Conservation (phyloP, 192 early-diverging fungal genomes). For the Cetraspora pellucida region DNA sequence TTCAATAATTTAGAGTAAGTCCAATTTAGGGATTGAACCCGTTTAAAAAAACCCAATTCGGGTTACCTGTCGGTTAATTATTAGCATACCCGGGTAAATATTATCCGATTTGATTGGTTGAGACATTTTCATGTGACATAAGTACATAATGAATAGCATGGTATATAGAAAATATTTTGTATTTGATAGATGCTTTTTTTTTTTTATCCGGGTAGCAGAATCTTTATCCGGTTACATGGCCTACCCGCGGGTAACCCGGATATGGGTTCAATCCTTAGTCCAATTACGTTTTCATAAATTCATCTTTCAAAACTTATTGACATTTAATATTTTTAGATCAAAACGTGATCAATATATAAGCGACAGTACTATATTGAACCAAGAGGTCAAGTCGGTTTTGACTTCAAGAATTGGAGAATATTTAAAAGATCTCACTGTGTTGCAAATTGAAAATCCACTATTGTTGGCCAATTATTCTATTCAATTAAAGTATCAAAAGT, state of each 20-base stretch:
- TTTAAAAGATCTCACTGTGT: background rate
- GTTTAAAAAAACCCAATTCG: too few relatives aligned
- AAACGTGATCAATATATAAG: background rate
- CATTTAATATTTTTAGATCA: background rate
- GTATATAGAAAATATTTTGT: too few relatives aligned
- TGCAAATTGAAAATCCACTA: conserved; percentile 19
- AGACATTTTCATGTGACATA: too few relatives aligned
- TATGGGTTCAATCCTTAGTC: too few relatives aligned
- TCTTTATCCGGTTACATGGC: too few relatives aligned
- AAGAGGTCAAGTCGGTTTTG: background rate
- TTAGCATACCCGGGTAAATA: too few relatives aligned
- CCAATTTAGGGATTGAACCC: background rate
- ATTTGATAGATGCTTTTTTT: too few relatives aligned
- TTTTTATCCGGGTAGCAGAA: too few relatives aligned
- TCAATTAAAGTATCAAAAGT: conserved; percentile 6
- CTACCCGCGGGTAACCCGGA: too few relatives aligned
- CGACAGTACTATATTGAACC: background rate
- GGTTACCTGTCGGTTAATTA: too few relatives aligned
- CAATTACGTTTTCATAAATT: background rate
- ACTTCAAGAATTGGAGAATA: background rate
- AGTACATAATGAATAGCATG: too few relatives aligned
- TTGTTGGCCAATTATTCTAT: background rate
- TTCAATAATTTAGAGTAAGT: background rate
- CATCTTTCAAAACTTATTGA: background rate
- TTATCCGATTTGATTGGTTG: too few relatives aligned